A percentile compares a stretch with the other conserved stretches of the same genome.
These are phyloP conservation scores for Spatholobus suberectus DNA, from an alignment of 306 rosid species.

Conservation along the genomic window DNA sequence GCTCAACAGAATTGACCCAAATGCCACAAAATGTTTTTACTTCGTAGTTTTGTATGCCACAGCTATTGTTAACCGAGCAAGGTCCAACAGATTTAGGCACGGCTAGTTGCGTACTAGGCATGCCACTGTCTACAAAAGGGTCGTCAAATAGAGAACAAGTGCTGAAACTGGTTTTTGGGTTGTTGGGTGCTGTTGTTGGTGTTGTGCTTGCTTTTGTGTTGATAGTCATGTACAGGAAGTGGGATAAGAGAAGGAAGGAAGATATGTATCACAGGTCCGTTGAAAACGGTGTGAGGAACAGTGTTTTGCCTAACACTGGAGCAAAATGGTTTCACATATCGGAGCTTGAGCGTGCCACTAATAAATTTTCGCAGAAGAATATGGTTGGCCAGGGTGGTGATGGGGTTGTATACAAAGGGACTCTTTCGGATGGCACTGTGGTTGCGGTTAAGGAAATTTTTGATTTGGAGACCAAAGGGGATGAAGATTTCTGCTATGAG, in stretches of 20 bases:
- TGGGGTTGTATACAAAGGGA: conserved; percentile 83
- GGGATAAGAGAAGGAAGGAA: conserved; percentile 52
- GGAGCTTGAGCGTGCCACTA: conserved; percentile 78
- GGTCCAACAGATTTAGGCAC: conserved; percentile 69
- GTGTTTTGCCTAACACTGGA: conserved; percentile 70
- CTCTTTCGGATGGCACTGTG: conserved; percentile 66
- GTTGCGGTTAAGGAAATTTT: conserved; percentile 75
- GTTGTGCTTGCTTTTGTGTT: conserved; percentile 47
- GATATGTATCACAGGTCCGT: conserved; percentile 51
- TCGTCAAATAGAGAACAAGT: conserved; percentile 25
- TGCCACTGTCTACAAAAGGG: conserved; percentile 45
- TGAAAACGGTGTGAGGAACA: conserved; percentile 59
- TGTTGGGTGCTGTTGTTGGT: conserved; percentile 61
- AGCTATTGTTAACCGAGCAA: conserved; percentile 57
- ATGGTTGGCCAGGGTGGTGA: conserved; percentile 79
- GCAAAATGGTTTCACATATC: conserved; percentile 73
- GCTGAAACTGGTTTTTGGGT: conserved; percentile 58
- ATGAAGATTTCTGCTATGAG: conserved; percentile 82
- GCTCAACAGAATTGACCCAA: conserved; percentile 41
- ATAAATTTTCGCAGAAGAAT: conserved; percentile 69
- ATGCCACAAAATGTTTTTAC: conserved; percentile 62
- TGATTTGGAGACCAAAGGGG: conserved; percentile 70
- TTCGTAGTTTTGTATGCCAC: conserved; percentile 67
- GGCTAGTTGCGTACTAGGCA: conserved; percentile 65
- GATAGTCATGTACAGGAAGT: conserved; percentile 51